These are phyloP conservation scores for Tricholoma sp. DNA, from an alignment of 768 basidiomycete genomes.

Conservation along the genomic window DNA sequence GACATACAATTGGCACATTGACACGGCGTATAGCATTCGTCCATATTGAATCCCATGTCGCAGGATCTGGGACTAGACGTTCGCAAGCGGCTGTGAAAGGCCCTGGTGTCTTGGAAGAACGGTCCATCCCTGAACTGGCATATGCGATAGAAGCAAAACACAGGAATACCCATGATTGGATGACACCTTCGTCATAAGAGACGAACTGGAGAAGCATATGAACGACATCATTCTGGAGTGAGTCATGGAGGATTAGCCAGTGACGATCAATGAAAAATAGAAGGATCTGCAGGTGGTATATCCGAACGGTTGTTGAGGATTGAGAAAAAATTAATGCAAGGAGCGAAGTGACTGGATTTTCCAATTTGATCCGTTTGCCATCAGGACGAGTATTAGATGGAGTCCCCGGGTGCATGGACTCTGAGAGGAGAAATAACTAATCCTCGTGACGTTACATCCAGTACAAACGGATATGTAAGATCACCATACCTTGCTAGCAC, in stretches of 20 bases:
- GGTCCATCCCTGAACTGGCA: constrained; percentile 22
- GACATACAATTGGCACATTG: constrained; percentile 61
- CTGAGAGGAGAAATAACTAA: constrained; percentile 64
- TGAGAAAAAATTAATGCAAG: constrained; percentile 43
- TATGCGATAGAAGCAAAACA: constrained; percentile 70
- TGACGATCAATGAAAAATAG: constrained; percentile 83
- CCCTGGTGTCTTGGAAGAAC: neutral
- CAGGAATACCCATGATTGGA: constrained; percentile 85
- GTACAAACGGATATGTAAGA: neutral
- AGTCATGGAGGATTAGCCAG: constrained; percentile 58
- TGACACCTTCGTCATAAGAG: constrained; percentile 51
- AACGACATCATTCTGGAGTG: constrained; percentile 54
- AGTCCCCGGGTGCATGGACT: constrained; percentile 38
- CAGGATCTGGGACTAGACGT: constrained; percentile 1
- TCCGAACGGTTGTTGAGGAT: constrained; percentile 26
- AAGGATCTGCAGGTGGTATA: constrained; percentile 65
- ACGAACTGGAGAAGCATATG: constrained; percentile 54
- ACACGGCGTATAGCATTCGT: constrained; percentile 72
- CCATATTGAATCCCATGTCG: constrained; percentile 81
- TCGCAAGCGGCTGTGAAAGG: neutral
- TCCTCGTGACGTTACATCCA: neutral
- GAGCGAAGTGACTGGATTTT: constrained; percentile 56
- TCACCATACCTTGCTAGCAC: constrained; percentile 53
- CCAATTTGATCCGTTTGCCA: constrained; percentile 48
- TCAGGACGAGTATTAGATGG: constrained; percentile 19